phyloP scores from a whole-genome alignment of 1,284 basidiomycete species.

The Cutaneotrichosporon spelunceum region DNA sequence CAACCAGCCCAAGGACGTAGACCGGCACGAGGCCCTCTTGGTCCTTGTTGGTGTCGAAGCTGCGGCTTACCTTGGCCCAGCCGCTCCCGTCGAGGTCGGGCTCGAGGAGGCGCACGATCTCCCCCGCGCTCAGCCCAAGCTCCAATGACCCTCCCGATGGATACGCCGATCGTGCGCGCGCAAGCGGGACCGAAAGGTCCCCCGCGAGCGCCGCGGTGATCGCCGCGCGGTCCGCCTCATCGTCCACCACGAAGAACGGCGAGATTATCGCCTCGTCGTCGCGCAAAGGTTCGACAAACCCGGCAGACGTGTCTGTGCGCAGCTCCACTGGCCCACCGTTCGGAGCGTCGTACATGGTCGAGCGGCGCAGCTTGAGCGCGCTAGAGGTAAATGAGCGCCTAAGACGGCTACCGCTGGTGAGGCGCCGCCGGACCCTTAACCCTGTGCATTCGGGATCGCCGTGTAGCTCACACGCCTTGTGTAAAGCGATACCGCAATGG shows the following conservation, averaged over 20 bases:
- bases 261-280: slow-evolving; percentile 26
- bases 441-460: slow-evolving; percentile 25
- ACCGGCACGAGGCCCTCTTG: slow-evolving; percentile 22
- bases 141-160: slow-evolving; percentile 12
- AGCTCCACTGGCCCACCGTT: slow-evolving; percentile 20
- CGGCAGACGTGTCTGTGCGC: neutral
- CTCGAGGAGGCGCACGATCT: slow-evolving; percentile 26
- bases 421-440: slow-evolving; percentile 14
- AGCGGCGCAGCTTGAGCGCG: slow-evolving; percentile 12
- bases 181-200: slow-evolving; percentile 4
- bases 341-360: slow-evolving; percentile 16
- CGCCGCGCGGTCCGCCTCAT: slow-evolving; percentile 18
- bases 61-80: slow-evolving; percentile 22
- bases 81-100: slow-evolving; percentile 24
- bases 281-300: slow-evolving; percentile 19
- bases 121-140: slow-evolving; percentile 13
- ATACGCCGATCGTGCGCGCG: slow-evolving; percentile 17
- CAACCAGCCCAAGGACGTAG: slow-evolving; percentile 15
- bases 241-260: slow-evolving; percentile 18
- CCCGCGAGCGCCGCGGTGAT: slow-evolving; percentile 15
- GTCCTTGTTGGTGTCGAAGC: slow-evolving; percentile 11
- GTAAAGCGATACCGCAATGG: slow-evolving; percentile 24
- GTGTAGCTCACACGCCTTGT: slow-evolving; percentile 23
- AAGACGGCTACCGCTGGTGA: slow-evolving; percentile 6
- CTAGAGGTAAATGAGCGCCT: slow-evolving; percentile 18